A percentile compares a stretch with the other conserved stretches of the same genome.
These are phyloP conservation scores for Trifolium fragiferum DNA, from an alignment of 306 rosid genomes.

Conservation along the genomic window DNA sequence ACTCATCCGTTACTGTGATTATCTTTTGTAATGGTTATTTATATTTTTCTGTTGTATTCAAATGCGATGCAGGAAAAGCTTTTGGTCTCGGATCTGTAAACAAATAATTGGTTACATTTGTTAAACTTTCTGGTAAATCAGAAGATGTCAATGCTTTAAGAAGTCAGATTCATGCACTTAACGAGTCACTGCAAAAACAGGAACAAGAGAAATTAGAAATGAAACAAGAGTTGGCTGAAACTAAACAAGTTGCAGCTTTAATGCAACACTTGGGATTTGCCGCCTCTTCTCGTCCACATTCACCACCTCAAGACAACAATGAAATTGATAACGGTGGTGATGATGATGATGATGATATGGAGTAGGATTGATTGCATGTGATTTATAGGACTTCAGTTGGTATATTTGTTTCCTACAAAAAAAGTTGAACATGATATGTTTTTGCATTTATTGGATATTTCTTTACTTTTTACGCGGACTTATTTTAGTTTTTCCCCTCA, in stretches of 20 bases:
- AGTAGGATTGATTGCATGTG: neutral
- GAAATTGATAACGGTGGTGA: neutral
- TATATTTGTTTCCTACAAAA: neutral
- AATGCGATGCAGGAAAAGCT: conserved; percentile 16
- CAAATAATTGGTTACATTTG: neutral
- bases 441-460: too few species aligned
- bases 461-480: too few species aligned
- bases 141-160: neutral
- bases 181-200: conserved; percentile 8
- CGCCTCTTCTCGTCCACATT: conserved; percentile 1
- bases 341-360: neutral
- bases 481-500: too few species aligned
- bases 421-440: neutral
- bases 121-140: neutral
- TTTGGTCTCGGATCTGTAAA: neutral
- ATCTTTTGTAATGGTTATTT: neutral
- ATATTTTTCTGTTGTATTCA: neutral
- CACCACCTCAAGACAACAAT: neutral
- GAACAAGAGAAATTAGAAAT: conserved; percentile 15
- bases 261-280: conserved; percentile 9
- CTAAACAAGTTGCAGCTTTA: neutral
- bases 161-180: neutral
- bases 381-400: neutral
- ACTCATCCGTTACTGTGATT: too few species aligned
- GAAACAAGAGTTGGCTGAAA: neutral